These are phyloP conservation scores for Aspergillus conjunctus DNA, from an alignment of 495 filamentous ascomycete species.

Conservation along the genomic window DNA sequence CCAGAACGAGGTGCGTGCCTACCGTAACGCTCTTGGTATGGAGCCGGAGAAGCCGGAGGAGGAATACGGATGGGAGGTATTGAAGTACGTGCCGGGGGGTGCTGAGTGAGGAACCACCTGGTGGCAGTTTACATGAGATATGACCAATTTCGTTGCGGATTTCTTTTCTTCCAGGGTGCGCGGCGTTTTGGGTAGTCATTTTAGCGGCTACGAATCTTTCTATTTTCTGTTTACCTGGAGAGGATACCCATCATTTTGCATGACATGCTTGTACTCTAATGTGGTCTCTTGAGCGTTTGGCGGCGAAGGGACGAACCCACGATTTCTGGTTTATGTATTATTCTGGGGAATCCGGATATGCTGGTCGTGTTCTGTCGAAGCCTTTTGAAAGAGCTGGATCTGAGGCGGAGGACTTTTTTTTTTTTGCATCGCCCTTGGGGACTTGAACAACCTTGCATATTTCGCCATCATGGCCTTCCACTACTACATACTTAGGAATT, in stretches of 20 bases:
- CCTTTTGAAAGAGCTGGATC: constrained; percentile 1
- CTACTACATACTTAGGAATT: too few relatives aligned
- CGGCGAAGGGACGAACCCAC: background rate
- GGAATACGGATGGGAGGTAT: constrained; percentile 56
- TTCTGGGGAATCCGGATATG: constrained; percentile 12
- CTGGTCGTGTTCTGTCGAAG: constrained; percentile 16
- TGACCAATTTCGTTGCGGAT: constrained; percentile 24
- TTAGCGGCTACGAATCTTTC: constrained; percentile 14
- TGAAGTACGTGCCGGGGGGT: constrained; percentile 47
- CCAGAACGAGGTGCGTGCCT: constrained; percentile 58
- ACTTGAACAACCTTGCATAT: background rate
- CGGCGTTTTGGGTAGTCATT: constrained; percentile 23
- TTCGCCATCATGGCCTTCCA: background rate
- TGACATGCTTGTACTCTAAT: constrained; percentile 22
- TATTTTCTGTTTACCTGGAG: constrained; percentile 16
- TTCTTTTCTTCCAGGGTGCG: constrained; percentile 8
- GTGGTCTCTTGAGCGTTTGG: constrained; percentile 7
- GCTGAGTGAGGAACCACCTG: constrained; percentile 31
- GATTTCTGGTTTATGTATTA: constrained; percentile 8
- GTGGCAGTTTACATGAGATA: constrained; percentile 19
- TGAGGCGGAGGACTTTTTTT: background rate
- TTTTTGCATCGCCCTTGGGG: background rate
- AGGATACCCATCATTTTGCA: constrained; percentile 29
- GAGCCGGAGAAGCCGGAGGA: constrained; percentile 54
- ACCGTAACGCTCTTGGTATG: constrained; percentile 55